A percentile compares a stretch with the other conserved stretches of the same genome.
Evolutionary conservation across 169 alveolate species (phyloP).

Genomic region (Theileria sp.): DNA sequence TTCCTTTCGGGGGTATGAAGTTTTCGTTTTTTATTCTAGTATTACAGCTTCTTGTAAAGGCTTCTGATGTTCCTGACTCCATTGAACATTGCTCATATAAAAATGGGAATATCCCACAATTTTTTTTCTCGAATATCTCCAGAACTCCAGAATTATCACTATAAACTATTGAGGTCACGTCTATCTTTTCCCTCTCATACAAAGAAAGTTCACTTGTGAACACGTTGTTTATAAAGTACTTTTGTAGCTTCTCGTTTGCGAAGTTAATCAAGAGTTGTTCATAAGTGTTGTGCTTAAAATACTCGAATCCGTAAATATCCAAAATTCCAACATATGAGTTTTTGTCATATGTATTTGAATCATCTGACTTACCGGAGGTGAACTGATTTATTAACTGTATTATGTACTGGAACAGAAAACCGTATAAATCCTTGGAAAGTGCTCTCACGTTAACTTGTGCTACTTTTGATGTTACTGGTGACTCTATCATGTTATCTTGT

Average conservation of each 20-base stretch:
- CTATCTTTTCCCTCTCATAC: slow-evolving; percentile 69
- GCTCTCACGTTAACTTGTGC: slow-evolving; percentile 72
- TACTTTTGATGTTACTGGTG: slow-evolving; percentile 65
- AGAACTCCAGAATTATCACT: slow-evolving; percentile 74
- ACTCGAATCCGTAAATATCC: slow-evolving; percentile 98
- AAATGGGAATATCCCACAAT: slow-evolving; percentile 56
- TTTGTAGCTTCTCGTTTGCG: slow-evolving; percentile 96
- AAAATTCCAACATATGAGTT: slow-evolving; percentile 89
- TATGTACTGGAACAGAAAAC: slow-evolving; percentile 72
- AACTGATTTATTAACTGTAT: slow-evolving; percentile 75
- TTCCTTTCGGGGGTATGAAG: slow-evolving; percentile 56
- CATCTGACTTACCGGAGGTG: slow-evolving; percentile 70
- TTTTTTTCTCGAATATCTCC: slow-evolving; percentile 65
- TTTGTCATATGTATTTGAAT: slow-evolving; percentile 13
- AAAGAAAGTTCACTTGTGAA: slow-evolving; percentile 88
- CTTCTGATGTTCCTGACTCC: slow-evolving; percentile 58
- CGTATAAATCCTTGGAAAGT: slow-evolving; percentile 79
- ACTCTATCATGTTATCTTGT: slow-evolving; percentile 63
- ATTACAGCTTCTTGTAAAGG: slow-evolving; percentile 63
- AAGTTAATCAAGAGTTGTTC: slow-evolving; percentile 97
- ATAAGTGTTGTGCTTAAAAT: slow-evolving; percentile 91
- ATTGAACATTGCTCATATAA: slow-evolving; percentile 65
- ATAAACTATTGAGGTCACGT: slow-evolving; percentile 54
- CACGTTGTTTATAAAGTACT: slow-evolving; percentile 88
- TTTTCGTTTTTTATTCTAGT: slow-evolving; percentile 48